phyloP scores from a whole-genome alignment of 768 basidiomycete species.

The Suillus cothurnatus region DNA sequence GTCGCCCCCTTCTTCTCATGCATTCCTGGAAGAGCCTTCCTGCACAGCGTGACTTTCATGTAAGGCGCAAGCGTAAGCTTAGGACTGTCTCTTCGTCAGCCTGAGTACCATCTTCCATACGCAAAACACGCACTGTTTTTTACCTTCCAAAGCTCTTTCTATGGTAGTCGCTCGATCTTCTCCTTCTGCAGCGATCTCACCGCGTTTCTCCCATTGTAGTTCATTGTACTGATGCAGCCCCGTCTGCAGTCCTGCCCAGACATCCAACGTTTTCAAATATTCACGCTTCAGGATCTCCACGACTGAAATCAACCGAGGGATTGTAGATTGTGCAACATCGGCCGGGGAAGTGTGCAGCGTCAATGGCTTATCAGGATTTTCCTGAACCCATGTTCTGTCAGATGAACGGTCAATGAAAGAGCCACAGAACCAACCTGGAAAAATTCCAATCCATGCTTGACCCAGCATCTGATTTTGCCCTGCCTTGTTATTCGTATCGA shows the following conservation, averaged over 20 bases:
- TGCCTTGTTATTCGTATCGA: constrained; percentile 55
- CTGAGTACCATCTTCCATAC: constrained; percentile 6
- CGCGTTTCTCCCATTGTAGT: constrained; percentile 47
- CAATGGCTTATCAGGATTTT: constrained; percentile 49
- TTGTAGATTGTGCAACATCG: constrained; percentile 37
- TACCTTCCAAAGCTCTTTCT: constrained; percentile 52
- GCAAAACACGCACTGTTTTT: constrained; percentile 52
- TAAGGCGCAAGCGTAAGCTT: constrained; percentile 61
- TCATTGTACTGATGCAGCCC: constrained; percentile 83
- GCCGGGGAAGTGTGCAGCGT: constrained; percentile 63
- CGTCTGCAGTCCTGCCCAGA: constrained; percentile 40
- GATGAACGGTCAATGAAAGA: constrained; percentile 1
- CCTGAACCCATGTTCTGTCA: constrained; percentile 33
- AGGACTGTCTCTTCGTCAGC: constrained; percentile 38
- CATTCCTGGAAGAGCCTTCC: constrained; percentile 43
- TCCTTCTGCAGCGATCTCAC: constrained; percentile 32
- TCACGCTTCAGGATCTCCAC: constrained; percentile 87
- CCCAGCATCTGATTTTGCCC: constrained; percentile 56
- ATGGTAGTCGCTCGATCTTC: constrained; percentile 31
- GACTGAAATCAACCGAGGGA: constrained; percentile 71
- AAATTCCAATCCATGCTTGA: constrained; percentile 54
- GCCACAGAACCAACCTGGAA: constrained; percentile 45
- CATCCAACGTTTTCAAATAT: constrained; percentile 57
- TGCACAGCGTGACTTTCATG: constrained; percentile 70
- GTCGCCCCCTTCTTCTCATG: constrained; percentile 40